These are phyloP conservation scores for Lonicera japonica DNA, from an alignment of 129 eudicot species.

Conservation along the genomic window DNA sequence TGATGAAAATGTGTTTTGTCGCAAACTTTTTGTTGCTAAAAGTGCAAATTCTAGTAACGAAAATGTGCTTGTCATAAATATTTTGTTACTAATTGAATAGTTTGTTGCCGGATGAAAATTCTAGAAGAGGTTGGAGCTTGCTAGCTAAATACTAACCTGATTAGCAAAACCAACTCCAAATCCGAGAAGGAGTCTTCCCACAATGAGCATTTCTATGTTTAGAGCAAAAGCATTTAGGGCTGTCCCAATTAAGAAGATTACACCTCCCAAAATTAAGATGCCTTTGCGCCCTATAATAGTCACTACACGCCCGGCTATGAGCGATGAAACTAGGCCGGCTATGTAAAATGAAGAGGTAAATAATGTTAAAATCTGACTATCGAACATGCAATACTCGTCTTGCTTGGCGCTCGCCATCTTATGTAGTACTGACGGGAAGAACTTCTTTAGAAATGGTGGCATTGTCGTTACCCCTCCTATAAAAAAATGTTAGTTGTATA, in stretches of 20 bases:
- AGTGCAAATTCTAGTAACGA: too few relatives aligned
- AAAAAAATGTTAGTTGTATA: neutral
- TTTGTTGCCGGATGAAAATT: too few relatives aligned
- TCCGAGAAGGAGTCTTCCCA: constrained; percentile 41
- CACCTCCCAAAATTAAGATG: constrained; percentile 31
- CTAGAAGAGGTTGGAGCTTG: too few relatives aligned
- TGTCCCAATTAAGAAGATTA: constrained; percentile 30
- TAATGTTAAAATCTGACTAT: constrained; percentile 29
- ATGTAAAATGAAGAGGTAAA: constrained; percentile 43
- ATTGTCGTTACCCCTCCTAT: constrained; percentile 50
- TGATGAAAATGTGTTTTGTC: too few relatives aligned
- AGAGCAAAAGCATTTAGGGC: constrained; percentile 25
- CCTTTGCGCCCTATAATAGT: constrained; percentile 24
- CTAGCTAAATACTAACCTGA: constrained; percentile 47
- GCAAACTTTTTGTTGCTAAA: too few relatives aligned
- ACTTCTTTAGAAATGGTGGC: constrained; percentile 32
- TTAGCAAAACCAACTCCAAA: constrained; percentile 49
- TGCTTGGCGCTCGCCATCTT: constrained; percentile 23
- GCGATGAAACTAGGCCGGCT: constrained; percentile 36
- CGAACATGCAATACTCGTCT: constrained; percentile 31
- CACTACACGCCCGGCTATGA: constrained; percentile 34
- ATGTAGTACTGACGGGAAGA: constrained; percentile 28
- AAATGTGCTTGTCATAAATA: too few relatives aligned
- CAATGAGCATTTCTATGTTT: constrained; percentile 26
- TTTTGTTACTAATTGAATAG: too few relatives aligned